Evolutionary conservation across 2,329 filamentous ascomycete genomes (phyloP), one percentile per base, ranked within the genome.

Genomic region (Fusarium begoniae): DNA sequence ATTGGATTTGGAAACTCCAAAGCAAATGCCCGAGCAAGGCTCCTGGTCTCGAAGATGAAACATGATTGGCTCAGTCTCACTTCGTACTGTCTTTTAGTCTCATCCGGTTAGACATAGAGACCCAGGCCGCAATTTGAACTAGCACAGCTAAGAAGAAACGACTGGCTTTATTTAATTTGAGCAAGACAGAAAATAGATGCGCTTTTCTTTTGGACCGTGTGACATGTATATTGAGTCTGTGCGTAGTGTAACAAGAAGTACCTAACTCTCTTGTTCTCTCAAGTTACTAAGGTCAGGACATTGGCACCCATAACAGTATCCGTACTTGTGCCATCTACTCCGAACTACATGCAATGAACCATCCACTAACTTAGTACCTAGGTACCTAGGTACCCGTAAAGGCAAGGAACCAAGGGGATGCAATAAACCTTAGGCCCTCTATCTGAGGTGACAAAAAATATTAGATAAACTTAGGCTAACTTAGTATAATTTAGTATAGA

Each of bases 61-160:
- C 32, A 47, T 74, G 64, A 78, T 77, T 78, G 84, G 73, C 64
- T 37, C 41, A 41, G 51, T n/a, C 37, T 55, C 50, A 44, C 41
- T 69, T 72, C 72, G 56, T 73, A 66, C 72, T 75, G 69, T 74
- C 54, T 70, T 68, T 74, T 68, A 66, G 70, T 59, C 54, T n/a
- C 30, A 18, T 72, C 71, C 72, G 72, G 72, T 47, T 20, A 50
- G 55, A 26, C 72, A 69, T 40, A 65, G 22, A 57, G 47, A 14
- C 35, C 45, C 59, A 62, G 56, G 57, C 59, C 68, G 72, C 61
- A 74, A 15, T 56, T 48, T 32, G 41, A 37, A 24, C 69, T 55
- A 72, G 67, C 66, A 28, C 43, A 72, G 22, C 43, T 24, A 47
- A 28, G 22, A 18, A 54, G 35, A 50, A 22, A 38, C 22, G 38